These are phyloP conservation scores for Rhodotorula glutinis DNA, from an alignment of 1,284 basidiomycete genomes.

Conservation along the genomic window DNA sequence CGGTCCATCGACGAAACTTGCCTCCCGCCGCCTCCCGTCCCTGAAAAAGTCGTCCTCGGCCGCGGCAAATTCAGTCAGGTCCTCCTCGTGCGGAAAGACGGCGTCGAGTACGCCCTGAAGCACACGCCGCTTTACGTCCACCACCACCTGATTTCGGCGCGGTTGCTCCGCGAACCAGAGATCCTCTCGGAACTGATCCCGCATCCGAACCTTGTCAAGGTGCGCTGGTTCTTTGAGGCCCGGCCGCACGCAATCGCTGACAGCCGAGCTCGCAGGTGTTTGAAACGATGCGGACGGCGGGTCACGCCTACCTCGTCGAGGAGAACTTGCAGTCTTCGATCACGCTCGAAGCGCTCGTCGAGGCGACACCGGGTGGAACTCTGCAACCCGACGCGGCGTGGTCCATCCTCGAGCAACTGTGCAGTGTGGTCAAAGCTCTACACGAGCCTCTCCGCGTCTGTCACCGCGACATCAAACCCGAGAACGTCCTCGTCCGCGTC, in stretches of 20 bases:
- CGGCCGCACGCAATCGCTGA: too few relatives aligned
- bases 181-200: slow-evolving; percentile 56
- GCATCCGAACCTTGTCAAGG: slow-evolving; percentile 55
- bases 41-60: slow-evolving; percentile 46
- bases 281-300: slow-evolving; percentile 56
- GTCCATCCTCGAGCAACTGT: slow-evolving; percentile 55
- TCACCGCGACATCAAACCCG: slow-evolving; percentile 58
- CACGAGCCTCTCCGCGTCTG: slow-evolving; percentile 54
- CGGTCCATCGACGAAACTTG: neutral
- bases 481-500: slow-evolving; percentile 51
- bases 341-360: slow-evolving; percentile 46
- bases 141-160: slow-evolving; percentile 57
- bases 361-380: slow-evolving; percentile 36
- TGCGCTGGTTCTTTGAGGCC: neutral
- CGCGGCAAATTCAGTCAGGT: slow-evolving; percentile 54
- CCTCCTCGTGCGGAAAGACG: slow-evolving; percentile 48
- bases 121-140: slow-evolving; percentile 59
- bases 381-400: slow-evolving; percentile 46
- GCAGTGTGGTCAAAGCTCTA: slow-evolving; percentile 54
- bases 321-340: slow-evolving; percentile 54
- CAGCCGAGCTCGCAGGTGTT: slow-evolving; percentile 47
- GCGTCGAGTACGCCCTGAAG: slow-evolving; percentile 54
- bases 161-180: slow-evolving; percentile 57
- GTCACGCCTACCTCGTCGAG: slow-evolving; percentile 58
- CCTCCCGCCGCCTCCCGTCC: neutral